Percentiles rank a stretch among this genome's conserved stretches.
Evolutionary conservation across 2,329 filamentous ascomycete species (phyloP).

Genomic region (Botrytis hyacinthi): DNA sequence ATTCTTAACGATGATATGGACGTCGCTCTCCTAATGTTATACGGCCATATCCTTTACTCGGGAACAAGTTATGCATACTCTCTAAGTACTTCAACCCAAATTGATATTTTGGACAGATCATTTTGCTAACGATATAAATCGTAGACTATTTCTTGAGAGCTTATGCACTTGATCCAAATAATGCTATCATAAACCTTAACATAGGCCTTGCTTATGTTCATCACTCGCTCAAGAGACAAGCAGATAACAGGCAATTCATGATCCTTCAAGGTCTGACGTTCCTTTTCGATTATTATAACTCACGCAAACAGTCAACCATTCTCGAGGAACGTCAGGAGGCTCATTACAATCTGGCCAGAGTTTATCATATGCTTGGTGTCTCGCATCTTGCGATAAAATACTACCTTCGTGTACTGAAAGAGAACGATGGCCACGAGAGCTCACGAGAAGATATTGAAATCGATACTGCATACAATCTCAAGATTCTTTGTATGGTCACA

Average conservation of each 20-base stretch:
- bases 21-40: conserved; percentile 78
- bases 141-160: conserved; percentile 82
- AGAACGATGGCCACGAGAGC: conserved; percentile 32
- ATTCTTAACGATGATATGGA: conserved; percentile 53
- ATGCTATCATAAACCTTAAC: conserved; percentile 75
- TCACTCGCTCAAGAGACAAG: conserved; percentile 83
- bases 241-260: conserved; percentile 84
- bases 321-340: conserved; percentile 65
- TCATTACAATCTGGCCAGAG: conserved; percentile 75
- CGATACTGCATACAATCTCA: conserved; percentile 74
- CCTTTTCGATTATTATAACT: conserved; percentile 70
- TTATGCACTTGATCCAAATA: conserved; percentile 69
- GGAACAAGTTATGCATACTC: conserved; percentile 82
- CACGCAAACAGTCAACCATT: conserved; percentile 43
- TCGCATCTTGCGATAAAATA: conserved; percentile 68
- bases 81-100: conserved; percentile 53
- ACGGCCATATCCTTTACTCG: conserved; percentile 84
- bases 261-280: conserved; percentile 84
- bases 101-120: background rate
- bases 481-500: conserved; percentile 62
- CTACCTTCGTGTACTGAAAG: conserved; percentile 56
- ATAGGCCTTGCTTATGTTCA: conserved; percentile 85
- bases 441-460: conserved; percentile 56
- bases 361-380: conserved; percentile 74
- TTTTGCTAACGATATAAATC: background rate